These are phyloP conservation scores for Globisporangium polare DNA, from an alignment of 352 stramenopile species.

Conservation along the genomic window DNA sequence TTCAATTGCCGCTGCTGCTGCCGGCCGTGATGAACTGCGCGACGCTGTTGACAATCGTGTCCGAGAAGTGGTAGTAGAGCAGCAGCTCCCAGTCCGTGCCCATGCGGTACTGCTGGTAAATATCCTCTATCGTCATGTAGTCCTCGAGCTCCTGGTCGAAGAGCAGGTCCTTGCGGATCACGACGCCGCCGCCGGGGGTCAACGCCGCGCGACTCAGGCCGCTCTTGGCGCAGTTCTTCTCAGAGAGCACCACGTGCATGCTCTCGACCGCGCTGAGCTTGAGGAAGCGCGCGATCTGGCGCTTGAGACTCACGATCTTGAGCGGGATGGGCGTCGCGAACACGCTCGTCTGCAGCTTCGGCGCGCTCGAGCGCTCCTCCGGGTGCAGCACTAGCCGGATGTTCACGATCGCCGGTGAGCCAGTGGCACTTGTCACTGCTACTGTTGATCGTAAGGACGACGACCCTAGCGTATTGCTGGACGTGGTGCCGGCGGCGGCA, in stretches of 20 bases:
- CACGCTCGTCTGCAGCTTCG: constrained; percentile 43
- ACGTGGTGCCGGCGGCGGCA: background rate
- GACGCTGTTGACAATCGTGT: constrained; percentile 64
- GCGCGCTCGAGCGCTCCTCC: constrained; percentile 27
- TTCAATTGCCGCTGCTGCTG: background rate
- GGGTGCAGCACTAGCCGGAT: constrained; percentile 58
- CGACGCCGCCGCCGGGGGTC: constrained; percentile 14
- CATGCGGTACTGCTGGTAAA: constrained; percentile 83
- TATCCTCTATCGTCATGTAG: constrained; percentile 66
- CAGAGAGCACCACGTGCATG: constrained; percentile 59
- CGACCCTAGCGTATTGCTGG: background rate
- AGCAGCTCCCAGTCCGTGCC: constrained; percentile 63
- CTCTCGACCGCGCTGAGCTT: constrained; percentile 35
- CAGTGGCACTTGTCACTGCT: background rate
- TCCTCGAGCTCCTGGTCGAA: constrained; percentile 76
- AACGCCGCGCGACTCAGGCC: constrained; percentile 25
- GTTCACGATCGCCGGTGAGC: constrained; percentile 28
- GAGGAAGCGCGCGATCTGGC: constrained; percentile 51
- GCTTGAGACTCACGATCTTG: constrained; percentile 74
- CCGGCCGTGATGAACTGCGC: constrained; percentile 46
- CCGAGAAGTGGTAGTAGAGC: constrained; percentile 77
- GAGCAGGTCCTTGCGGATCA: constrained; percentile 58
- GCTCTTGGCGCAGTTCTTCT: constrained; percentile 48
- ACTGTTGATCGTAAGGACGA: background rate
- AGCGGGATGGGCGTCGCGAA: constrained; percentile 62